phyloP scores from a whole-genome alignment of 1,284 basidiomycete genomes.

The Trametes pubescens region DNA sequence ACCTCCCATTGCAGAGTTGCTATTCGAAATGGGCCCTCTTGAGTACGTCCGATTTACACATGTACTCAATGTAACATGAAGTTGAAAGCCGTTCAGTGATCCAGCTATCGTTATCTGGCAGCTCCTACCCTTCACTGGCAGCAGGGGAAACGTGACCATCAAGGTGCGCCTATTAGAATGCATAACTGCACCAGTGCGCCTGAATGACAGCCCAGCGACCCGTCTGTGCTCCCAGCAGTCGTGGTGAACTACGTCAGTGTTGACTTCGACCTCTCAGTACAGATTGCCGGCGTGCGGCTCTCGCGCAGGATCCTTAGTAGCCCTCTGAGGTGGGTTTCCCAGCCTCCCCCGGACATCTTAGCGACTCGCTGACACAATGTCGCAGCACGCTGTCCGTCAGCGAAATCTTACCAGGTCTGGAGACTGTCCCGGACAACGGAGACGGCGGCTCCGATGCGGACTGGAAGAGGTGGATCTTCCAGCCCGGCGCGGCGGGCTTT shows the following conservation, averaged over 20 bases:
- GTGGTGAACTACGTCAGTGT: constrained; percentile 59
- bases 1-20: constrained; percentile 54
- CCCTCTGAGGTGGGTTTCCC: constrained; percentile 21
- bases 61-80: not conserved
- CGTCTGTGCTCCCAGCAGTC: constrained; percentile 48
- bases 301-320: constrained; percentile 52
- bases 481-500: constrained; percentile 41
- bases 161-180: constrained; percentile 44
- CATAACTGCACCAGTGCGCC: constrained; percentile 16
- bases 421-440: constrained; percentile 50
- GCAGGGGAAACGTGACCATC: constrained; percentile 58
- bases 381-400: constrained; percentile 35
- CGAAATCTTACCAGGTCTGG: constrained; percentile 50
- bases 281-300: constrained; percentile 55
- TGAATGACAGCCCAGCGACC: not conserved
- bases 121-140: constrained; percentile 63
- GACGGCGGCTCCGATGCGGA: constrained; percentile 51
- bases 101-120: constrained; percentile 60
- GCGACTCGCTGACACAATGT: not conserved
- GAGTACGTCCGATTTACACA: constrained; percentile 11
- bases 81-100: constrained; percentile 38
- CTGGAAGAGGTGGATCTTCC: constrained; percentile 54
- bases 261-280: constrained; percentile 56
- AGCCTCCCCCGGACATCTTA: not conserved
- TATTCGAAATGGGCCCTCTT: constrained; percentile 37